Conservation (phyloP, 2,329 filamentous ascomycete genomes). For the Myriosclerotinia curreyana region DNA sequence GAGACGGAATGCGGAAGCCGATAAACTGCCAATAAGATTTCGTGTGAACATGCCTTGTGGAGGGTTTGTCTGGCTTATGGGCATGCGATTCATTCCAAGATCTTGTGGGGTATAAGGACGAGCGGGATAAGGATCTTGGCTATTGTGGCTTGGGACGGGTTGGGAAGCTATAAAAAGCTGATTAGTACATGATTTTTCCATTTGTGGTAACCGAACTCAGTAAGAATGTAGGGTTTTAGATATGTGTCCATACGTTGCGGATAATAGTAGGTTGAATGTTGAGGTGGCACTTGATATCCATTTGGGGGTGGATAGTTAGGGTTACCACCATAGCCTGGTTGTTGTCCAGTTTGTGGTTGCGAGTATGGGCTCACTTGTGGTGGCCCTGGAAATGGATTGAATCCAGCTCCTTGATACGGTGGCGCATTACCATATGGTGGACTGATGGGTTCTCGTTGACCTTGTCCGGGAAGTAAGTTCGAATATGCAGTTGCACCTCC, state of each 20-base stretch:
- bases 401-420: slow-evolving; percentile 24
- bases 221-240: neutral
- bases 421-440: slow-evolving; percentile 26
- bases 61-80: slow-evolving; percentile 44
- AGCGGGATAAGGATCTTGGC: slow-evolving; percentile 20
- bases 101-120: slow-evolving; percentile 28
- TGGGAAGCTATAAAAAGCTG: slow-evolving; percentile 20
- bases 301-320: slow-evolving; percentile 36
- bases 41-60: slow-evolving; percentile 82
- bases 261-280: slow-evolving; percentile 17
- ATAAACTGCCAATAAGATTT: slow-evolving; percentile 89
- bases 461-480: slow-evolving; percentile 29
- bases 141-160: slow-evolving; percentile 24
- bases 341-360: slow-evolving; percentile 24
- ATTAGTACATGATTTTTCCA: slow-evolving; percentile 13
- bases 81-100: slow-evolving; percentile 28
- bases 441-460: slow-evolving; percentile 19
- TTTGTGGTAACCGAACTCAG: neutral
- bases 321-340: slow-evolving; percentile 15
- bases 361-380: slow-evolving; percentile 34
- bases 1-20: slow-evolving; percentile 82
- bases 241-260: slow-evolving; percentile 14
- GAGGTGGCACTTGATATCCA: slow-evolving; percentile 39
- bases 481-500: slow-evolving; percentile 39
- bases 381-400: slow-evolving; percentile 34